A percentile compares a stretch with the other conserved stretches of the same genome.
These are phyloP conservation scores for Botryotinia narcissicola DNA, from an alignment of 2,329 filamentous ascomycete genomes.

Conservation along the genomic window DNA sequence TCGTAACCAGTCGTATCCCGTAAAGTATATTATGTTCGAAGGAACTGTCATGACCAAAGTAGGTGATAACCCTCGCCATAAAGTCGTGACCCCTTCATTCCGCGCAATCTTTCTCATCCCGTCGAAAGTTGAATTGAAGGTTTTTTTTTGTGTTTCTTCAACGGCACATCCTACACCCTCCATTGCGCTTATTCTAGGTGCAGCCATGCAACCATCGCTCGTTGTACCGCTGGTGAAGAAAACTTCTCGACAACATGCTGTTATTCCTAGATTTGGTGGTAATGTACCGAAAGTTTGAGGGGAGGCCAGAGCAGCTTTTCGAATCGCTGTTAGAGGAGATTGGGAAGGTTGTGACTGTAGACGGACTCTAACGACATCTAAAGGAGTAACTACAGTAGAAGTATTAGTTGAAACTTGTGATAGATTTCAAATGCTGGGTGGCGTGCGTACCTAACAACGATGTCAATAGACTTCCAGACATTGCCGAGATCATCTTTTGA, in stretches of 20 bases:
- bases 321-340: slow-evolving; percentile 50
- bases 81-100: slow-evolving; percentile 80
- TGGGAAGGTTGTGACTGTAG: slow-evolving; percentile 74
- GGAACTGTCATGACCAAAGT: slow-evolving; percentile 93
- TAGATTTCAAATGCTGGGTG: background rate
- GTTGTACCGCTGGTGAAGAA: slow-evolving; percentile 91
- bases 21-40: slow-evolving; percentile 97
- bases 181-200: slow-evolving; percentile 31
- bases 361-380: slow-evolving; percentile 94
- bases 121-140: slow-evolving; percentile 87
- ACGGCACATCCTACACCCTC: slow-evolving; percentile 66
- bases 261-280: slow-evolving; percentile 83
- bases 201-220: slow-evolving; percentile 49
- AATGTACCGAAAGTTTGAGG: slow-evolving; percentile 59
- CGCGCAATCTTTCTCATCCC: slow-evolving; percentile 91
- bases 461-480: slow-evolving; percentile 85
- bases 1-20: slow-evolving; percentile 93
- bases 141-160: slow-evolving; percentile 78
- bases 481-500: slow-evolving; percentile 95
- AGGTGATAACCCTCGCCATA: slow-evolving; percentile 93
- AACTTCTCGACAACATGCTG: slow-evolving; percentile 92
- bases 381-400: slow-evolving; percentile 70
- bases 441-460: slow-evolving; percentile 71
- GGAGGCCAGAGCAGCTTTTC: slow-evolving; percentile 56
- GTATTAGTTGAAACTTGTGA: slow-evolving; percentile 18